phyloP scores from a whole-genome alignment of 2,329 filamentous ascomycete species.

The Drechslerella stenobrocha region DNA sequence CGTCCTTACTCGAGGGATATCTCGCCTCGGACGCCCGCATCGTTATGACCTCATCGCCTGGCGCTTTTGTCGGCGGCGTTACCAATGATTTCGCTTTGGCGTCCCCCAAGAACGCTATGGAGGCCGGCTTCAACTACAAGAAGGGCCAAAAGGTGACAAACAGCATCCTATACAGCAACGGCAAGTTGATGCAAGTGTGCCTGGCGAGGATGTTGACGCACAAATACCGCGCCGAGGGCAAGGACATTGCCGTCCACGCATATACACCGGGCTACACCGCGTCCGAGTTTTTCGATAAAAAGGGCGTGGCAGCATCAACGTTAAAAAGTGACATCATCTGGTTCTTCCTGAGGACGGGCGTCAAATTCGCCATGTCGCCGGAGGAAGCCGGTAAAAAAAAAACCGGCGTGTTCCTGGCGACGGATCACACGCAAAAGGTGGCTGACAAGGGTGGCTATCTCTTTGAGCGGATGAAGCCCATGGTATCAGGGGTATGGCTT shows the following conservation, averaged over 20 bases:
- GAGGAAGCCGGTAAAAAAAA: conserved; percentile 35
- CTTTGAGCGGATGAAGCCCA: conserved; percentile 38
- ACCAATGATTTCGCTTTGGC: conserved; percentile 14
- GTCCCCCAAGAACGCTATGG: conserved; percentile 17
- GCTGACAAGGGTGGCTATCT: conserved; percentile 20
- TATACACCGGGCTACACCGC: conserved; percentile 29
- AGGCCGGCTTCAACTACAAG: conserved; percentile 26
- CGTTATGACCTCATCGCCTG: conserved; percentile 36
- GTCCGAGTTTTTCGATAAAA: conserved; percentile 36
- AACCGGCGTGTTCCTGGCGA: conserved; percentile 31
- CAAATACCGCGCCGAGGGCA: conserved; percentile 35
- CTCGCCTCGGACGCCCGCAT: conserved; percentile 32
- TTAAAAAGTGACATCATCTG: conserved; percentile 22
- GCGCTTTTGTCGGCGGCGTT: conserved; percentile 22
- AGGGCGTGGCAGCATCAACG: conserved; percentile 16
- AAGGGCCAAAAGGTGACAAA: conserved; percentile 18
- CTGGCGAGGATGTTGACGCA: conserved; percentile 26
- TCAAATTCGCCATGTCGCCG: conserved; percentile 24
- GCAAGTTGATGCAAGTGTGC: conserved; percentile 33
- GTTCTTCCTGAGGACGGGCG: conserved; percentile 16
- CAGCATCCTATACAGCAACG: conserved; percentile 22
- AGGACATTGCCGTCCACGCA: conserved; percentile 23
- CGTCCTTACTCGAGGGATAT: conserved; percentile 27
- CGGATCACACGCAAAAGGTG: conserved; percentile 24
- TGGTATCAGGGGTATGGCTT: conserved; percentile 31